Percentiles rank a stretch among this genome's conserved stretches.
Conservation (phyloP, 192 early-diverging fungal species). For the Coemansia nantahalensis region DNA sequence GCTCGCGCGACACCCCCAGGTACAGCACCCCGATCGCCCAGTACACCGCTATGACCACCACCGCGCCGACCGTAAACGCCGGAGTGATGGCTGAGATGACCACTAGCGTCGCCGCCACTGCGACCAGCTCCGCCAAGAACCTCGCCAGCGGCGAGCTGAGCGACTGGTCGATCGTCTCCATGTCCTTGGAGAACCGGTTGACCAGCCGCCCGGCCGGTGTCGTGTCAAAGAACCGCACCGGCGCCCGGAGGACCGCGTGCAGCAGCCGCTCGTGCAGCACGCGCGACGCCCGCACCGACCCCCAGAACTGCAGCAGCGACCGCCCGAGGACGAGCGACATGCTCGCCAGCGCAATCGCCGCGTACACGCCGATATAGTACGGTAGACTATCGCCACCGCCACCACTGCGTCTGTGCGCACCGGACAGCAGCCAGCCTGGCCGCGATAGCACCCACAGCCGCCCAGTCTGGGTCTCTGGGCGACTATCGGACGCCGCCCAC, state of each 20-base stretch:
- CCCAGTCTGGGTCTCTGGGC: not conserved
- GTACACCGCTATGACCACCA: constrained; percentile 67
- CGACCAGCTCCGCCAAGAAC: constrained; percentile 58
- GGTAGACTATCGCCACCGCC: constrained; percentile 7
- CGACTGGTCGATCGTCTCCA: constrained; percentile 67
- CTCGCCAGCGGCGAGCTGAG: constrained; percentile 59
- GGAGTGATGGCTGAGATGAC: constrained; percentile 67
- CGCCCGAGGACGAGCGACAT: constrained; percentile 25
- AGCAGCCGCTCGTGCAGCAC: constrained; percentile 35
- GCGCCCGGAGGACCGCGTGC: constrained; percentile 61
- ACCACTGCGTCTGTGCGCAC: not conserved
- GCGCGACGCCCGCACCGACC: constrained; percentile 38
- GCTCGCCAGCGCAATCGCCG: constrained; percentile 30
- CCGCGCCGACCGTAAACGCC: constrained; percentile 71
- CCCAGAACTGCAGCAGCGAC: constrained; percentile 47
- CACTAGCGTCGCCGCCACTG: constrained; percentile 56
- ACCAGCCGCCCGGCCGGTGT: constrained; percentile 83
- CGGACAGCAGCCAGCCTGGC: not conserved
- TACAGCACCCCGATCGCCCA: constrained; percentile 65
- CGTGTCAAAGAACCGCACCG: constrained; percentile 85
- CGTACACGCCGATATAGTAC: constrained; percentile 39
- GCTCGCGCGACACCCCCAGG: constrained; percentile 70
- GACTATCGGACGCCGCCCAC: constrained; percentile 45
- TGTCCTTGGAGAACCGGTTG: constrained; percentile 86
- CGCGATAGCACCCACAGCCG: not conserved